These are phyloP conservation scores for Sedum album DNA, from an alignment of 164 flowering plant species.

Conservation along the genomic window DNA sequence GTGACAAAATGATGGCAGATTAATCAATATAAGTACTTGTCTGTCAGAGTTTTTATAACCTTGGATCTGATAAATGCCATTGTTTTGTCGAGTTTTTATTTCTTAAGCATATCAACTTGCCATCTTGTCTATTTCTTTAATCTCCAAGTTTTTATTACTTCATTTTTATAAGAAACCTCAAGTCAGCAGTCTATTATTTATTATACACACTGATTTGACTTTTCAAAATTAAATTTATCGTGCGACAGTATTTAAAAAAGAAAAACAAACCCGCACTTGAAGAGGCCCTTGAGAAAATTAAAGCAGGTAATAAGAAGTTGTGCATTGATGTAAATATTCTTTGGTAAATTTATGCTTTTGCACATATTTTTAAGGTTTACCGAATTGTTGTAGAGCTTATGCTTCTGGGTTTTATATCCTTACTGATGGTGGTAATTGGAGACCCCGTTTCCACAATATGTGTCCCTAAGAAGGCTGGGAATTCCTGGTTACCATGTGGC, in stretches of 20 bases:
- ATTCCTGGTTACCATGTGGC: slow-evolving; percentile 48
- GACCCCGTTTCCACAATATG: slow-evolving; percentile 39
- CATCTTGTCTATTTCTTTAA: not conserved
- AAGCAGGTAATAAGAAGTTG: slow-evolving; percentile 31
- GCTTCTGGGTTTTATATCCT: slow-evolving; percentile 66
- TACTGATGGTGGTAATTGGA: slow-evolving; percentile 42
- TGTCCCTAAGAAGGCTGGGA: slow-evolving; percentile 21
- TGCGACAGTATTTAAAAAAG: slow-evolving; percentile 33
- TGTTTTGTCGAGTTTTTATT: not conserved
- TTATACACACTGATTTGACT: not conserved
- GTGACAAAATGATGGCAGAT: no score
- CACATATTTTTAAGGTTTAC: not conserved
- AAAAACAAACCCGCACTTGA: slow-evolving; percentile 34
- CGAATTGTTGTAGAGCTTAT: slow-evolving; percentile 35
- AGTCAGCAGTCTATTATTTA: not conserved
- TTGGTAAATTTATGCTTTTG: not conserved
- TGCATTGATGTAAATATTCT: not conserved
- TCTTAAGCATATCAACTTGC: not conserved
- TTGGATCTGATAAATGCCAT: not conserved
- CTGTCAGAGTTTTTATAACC: no score
- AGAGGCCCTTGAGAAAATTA: slow-evolving; percentile 52
- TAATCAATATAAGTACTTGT: no score
- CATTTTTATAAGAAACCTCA: not conserved
- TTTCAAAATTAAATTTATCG: not conserved
- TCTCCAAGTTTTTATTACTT: not conserved